These are phyloP conservation scores for Gremmenia infestans DNA, from an alignment of 2,329 filamentous ascomycete genomes.

Conservation along the genomic window DNA sequence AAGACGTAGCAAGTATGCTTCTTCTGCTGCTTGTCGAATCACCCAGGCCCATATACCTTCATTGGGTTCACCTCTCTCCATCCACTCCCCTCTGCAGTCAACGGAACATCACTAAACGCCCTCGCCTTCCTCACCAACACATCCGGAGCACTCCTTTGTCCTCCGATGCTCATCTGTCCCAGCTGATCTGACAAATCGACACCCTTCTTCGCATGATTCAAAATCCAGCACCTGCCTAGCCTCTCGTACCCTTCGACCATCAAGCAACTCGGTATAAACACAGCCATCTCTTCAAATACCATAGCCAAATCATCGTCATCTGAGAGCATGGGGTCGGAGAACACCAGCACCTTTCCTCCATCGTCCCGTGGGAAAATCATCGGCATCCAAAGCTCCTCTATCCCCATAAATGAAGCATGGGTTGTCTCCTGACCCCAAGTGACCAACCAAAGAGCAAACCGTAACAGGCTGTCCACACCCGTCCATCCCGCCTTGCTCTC, in stretches of 20 bases:
- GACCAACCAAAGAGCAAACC: background rate
- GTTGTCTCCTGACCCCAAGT: background rate
- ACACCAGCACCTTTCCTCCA: background rate
- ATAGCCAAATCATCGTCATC: too few species aligned
- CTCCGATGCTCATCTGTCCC: background rate
- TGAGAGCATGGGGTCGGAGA: too few species aligned
- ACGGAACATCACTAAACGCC: background rate
- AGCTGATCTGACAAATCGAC: background rate
- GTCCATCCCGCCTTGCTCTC: background rate
- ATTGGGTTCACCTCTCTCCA: too few species aligned
- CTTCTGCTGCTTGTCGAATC: background rate
- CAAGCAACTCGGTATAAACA: too few species aligned
- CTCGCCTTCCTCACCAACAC: background rate
- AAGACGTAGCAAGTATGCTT: too few species aligned
- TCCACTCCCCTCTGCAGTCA: background rate
- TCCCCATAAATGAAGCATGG: background rate
- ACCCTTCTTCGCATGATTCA: background rate
- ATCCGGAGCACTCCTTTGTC: too few species aligned
- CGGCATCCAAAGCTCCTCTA: background rate
- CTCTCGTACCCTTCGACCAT: too few species aligned
- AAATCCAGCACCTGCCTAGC: background rate
- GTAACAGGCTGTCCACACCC: background rate
- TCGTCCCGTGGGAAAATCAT: background rate
- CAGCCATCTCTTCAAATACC: too few species aligned
- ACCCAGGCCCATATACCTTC: background rate